Conservation (phyloP, 2,329 filamentous ascomycete genomes). For the Biscogniauxia mediterranea region DNA sequence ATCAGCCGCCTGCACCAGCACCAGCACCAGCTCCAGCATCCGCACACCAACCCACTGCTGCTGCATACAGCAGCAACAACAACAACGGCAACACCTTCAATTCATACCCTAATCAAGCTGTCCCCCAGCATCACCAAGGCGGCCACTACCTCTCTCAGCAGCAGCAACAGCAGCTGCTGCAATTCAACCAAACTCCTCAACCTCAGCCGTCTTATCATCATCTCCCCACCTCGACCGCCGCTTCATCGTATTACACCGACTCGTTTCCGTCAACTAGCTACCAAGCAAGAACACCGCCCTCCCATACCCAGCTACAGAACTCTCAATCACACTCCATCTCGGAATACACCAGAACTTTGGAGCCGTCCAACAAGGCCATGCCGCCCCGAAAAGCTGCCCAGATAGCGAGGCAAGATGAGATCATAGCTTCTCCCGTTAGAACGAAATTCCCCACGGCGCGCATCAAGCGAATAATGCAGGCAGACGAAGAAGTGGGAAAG, state of each 20-base stretch:
- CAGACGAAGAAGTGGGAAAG: constrained; percentile 97
- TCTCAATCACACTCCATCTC: constrained; percentile 26
- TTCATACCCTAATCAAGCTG: constrained; percentile 16
- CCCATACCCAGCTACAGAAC: constrained; percentile 11
- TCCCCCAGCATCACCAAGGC: constrained; percentile 4
- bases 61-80: constrained; percentile 13
- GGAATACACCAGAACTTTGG: constrained; percentile 18
- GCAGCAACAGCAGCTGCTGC: constrained; percentile 27
- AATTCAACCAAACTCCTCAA: constrained; percentile 19
- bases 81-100: constrained; percentile 18
- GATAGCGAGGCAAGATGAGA: constrained; percentile 38
- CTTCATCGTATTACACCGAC: constrained; percentile 26
- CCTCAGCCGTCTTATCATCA: constrained; percentile 20
- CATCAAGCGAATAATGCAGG: constrained; percentile 99
- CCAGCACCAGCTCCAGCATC: constrained; percentile 22
- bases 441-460: constrained; percentile 96
- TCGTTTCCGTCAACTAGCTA: constrained; percentile 17
- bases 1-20: constrained; percentile 21
- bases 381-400: constrained; percentile 39
- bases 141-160: constrained; percentile 22
- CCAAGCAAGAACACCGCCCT: constrained; percentile 15
- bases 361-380: constrained; percentile 32
- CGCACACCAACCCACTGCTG: constrained; percentile 20
- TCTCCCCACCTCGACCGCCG: constrained; percentile 12
- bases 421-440: constrained; percentile 71